Base-by-base conservation (phyloP, 1,284 basidiomycete species). In the Ceratobasidium sp. region DNA sequence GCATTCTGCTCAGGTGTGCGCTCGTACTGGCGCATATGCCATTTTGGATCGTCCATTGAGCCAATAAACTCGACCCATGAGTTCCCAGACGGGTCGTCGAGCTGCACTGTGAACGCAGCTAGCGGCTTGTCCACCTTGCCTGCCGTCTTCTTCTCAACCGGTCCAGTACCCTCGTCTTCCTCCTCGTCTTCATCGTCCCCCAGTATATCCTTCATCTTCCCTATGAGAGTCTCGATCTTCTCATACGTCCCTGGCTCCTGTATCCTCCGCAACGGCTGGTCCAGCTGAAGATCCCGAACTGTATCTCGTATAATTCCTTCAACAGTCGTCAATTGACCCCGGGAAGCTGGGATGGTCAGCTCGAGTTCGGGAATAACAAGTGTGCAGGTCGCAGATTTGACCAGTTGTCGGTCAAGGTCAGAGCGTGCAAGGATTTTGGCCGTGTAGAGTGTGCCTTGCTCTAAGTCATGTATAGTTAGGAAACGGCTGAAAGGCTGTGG, bases 31-130 rank as follows among this genome's bases (percentile, higher is more conserved):
- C 93, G 88, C 86, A 98, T 88, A 82, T 91, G 93, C 98, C 98
- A 99, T 82, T 97, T 95, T 0, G 95, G 92, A 84, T 99, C 89
- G 45, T 80, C 92, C 88, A 93, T 91, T 80, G 90, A 91, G 17
- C 67, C 58, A 63, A 89, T 82, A 82, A 95, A 97, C 84, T 97
- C 94, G 82, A 97, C 87, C 86, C 97, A 99, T 31, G 95, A 97
- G 85, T 98, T 98, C 17, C 98, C 98, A 0, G 95, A 87, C 0
- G 97, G 97, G 82, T 99, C 98, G 82, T 99, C 96, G 39, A 99
- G 86, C 73, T 89, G 90, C 76, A 99, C 82, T 0, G 94, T 97
- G 82, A 99, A 96, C 0, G 92, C 85, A 23, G 86, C 87, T 85
- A 96, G 90, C 1, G 90, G 88, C 82, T 84, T 80, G 23, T 88